A percentile compares a stretch with the other conserved stretches of the same genome.
phyloP scores from a whole-genome alignment of 75 land plant species.

The Adiantum capillusveneris region DNA sequence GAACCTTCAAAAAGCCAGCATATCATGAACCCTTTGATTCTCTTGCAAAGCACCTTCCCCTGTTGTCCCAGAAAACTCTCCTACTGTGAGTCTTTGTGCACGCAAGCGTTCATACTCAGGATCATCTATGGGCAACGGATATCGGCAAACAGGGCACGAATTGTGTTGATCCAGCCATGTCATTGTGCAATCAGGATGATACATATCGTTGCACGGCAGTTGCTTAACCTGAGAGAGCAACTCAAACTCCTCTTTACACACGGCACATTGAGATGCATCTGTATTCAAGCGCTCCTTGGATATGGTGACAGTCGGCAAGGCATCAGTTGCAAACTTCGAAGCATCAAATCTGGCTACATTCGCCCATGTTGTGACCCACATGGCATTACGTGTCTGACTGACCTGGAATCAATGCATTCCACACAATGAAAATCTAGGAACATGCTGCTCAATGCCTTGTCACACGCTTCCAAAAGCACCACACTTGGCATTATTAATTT shows the following conservation, averaged over 20 bases:
- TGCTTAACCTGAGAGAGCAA: slow-evolving; percentile 13
- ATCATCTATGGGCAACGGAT: slow-evolving; percentile 18
- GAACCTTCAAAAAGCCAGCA: too few relatives aligned
- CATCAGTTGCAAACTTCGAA: slow-evolving; percentile 12
- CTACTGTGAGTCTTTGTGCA: not conserved
- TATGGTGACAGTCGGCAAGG: slow-evolving; percentile 27
- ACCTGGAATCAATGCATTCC: too few relatives aligned
- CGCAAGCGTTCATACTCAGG: not conserved
- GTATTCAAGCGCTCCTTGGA: slow-evolving; percentile 3
- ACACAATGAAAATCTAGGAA: too few relatives aligned
- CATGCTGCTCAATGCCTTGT: too few relatives aligned
- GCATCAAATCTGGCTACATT: too few relatives aligned
- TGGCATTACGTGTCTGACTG: too few relatives aligned
- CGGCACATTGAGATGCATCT: slow-evolving; percentile 18
- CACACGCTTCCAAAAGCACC: too few relatives aligned
- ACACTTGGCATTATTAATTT: too few relatives aligned
- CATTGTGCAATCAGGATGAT: slow-evolving; percentile 37
- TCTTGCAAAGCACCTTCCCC: too few relatives aligned
- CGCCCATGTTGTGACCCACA: too few relatives aligned
- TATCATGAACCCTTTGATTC: too few relatives aligned
- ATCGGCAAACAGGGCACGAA: slow-evolving; percentile 47
- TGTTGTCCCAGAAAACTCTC: too few relatives aligned
- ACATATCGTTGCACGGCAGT: slow-evolving; percentile 38
- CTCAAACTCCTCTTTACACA: slow-evolving; percentile 46
- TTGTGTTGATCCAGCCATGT: slow-evolving; percentile 41